A percentile compares a stretch with the other conserved stretches of the same genome.
Evolutionary conservation across 345 rosid species (phyloP).

Genomic region (Passiflora organensis): DNA sequence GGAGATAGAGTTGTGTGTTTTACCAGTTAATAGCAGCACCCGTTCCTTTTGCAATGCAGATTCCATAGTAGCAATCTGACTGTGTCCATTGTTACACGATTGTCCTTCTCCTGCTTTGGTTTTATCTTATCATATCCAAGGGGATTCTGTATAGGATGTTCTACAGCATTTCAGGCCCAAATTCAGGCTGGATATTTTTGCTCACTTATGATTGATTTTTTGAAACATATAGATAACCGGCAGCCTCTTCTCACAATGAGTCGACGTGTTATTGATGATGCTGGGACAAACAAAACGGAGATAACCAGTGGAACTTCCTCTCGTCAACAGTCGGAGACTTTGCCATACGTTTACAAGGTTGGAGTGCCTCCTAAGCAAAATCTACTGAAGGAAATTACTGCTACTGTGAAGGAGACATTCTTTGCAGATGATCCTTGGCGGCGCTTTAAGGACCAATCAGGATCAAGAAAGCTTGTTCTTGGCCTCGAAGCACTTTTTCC

Average conservation of each 20-base stretch:
- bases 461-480: conserved; percentile 49
- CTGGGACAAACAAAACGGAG: conserved; percentile 6
- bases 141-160: too few relatives aligned
- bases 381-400: conserved; percentile 52
- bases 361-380: conserved; percentile 78
- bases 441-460: conserved; percentile 66
- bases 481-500: conserved; percentile 79
- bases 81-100: too few relatives aligned
- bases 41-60: too few relatives aligned
- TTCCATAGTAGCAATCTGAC: too few relatives aligned
- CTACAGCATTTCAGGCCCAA: too few relatives aligned
- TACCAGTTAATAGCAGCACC: too few relatives aligned
- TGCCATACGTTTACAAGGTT: conserved; percentile 57
- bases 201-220: conserved; percentile 4
- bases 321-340: conserved; percentile 1
- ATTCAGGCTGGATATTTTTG: not conserved
- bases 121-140: too few relatives aligned
- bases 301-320: conserved; percentile 6
- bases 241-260: conserved; percentile 2
- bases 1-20: too few relatives aligned
- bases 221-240: not conserved
- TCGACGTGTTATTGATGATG: not conserved
- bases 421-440: conserved; percentile 84
- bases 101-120: too few relatives aligned
- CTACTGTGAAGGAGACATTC: conserved; percentile 69